Percentiles rank a stretch among this genome's conserved stretches.
Evolutionary conservation across 2,329 filamentous ascomycete species (phyloP).

Genomic region (Ascochyta clinopodiicola): DNA sequence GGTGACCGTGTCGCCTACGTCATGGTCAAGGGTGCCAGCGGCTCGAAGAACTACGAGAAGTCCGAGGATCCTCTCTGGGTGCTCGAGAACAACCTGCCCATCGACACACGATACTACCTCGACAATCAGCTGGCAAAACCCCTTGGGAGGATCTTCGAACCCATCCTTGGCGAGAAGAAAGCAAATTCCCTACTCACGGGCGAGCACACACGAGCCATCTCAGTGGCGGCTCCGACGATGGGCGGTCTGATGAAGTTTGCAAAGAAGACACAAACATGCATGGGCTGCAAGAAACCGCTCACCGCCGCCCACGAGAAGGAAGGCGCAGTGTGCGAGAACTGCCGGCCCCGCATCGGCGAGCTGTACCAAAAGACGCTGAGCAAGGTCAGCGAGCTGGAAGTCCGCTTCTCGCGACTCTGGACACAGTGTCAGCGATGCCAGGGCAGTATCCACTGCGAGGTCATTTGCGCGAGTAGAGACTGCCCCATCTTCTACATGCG

Average conservation of each 20-base stretch:
- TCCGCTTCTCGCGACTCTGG: constrained; percentile 91
- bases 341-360: constrained; percentile 83
- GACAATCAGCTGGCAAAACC: constrained; percentile 98
- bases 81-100: constrained; percentile 94
- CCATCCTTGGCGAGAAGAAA: constrained; percentile 92
- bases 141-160: constrained; percentile 93
- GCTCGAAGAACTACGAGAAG: constrained; percentile 94
- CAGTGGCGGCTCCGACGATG: constrained; percentile 86
- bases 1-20: constrained; percentile 98
- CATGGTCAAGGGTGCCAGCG: constrained; percentile 89
- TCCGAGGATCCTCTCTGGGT: constrained; percentile 98
- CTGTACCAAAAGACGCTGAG: constrained; percentile 90
- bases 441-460: constrained; percentile 96
- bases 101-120: constrained; percentile 98
- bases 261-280: constrained; percentile 97
- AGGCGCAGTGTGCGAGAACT: constrained; percentile 88
- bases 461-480: constrained; percentile 95
- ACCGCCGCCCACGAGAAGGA: constrained; percentile 77
- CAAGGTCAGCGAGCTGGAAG: constrained; percentile 89
- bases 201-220: constrained; percentile 93
- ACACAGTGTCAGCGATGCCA: constrained; percentile 98
- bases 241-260: constrained; percentile 98
- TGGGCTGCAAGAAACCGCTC: constrained; percentile 98
- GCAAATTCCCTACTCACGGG: constrained; percentile 85
- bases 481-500: constrained; percentile 99